phyloP scores from a whole-genome alignment of 179 eudicot genomes.

The Heliamphora ciliata region DNA sequence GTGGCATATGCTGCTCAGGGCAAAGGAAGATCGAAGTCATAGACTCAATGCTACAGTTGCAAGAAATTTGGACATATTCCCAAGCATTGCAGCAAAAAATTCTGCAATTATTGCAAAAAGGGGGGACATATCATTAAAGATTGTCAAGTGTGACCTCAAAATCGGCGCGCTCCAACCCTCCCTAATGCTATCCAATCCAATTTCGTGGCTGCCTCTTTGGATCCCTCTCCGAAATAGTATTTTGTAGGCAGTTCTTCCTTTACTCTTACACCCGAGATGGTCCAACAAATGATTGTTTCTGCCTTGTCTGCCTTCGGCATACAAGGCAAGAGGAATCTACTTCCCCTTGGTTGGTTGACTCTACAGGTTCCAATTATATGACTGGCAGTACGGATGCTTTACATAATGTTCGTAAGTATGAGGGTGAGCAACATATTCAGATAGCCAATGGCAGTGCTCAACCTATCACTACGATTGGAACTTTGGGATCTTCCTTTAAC shows the following conservation, averaged over 20 bases:
- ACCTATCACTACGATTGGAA: too few relatives aligned
- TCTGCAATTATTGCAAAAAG: constrained; percentile 15
- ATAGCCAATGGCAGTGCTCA: constrained; percentile 1
- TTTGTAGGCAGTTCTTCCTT: background rate
- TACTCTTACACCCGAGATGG: constrained; percentile 2
- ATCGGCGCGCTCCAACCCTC: background rate
- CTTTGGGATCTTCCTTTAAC: too few relatives aligned
- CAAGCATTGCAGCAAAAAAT: constrained; percentile 3
- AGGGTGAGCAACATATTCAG: background rate
- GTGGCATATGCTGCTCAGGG: constrained; percentile 15
- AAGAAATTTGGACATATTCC: constrained; percentile 11
- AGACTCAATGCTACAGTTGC: constrained; percentile 1
- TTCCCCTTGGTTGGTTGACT: background rate
- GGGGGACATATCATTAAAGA: constrained; percentile 5
- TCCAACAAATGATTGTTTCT: constrained; percentile 12
- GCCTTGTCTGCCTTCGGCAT: constrained; percentile 12
- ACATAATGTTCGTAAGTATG: background rate
- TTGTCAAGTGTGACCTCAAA: background rate
- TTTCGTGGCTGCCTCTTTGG: background rate
- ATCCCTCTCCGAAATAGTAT: too few relatives aligned
- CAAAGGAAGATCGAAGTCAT: background rate
- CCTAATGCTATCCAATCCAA: background rate
- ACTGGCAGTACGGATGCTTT: background rate
- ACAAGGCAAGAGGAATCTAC: constrained; percentile 1
- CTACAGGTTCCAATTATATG: background rate